phyloP scores from a whole-genome alignment of 2,329 filamentous ascomycete species.

The Aureobasidium sp. region DNA sequence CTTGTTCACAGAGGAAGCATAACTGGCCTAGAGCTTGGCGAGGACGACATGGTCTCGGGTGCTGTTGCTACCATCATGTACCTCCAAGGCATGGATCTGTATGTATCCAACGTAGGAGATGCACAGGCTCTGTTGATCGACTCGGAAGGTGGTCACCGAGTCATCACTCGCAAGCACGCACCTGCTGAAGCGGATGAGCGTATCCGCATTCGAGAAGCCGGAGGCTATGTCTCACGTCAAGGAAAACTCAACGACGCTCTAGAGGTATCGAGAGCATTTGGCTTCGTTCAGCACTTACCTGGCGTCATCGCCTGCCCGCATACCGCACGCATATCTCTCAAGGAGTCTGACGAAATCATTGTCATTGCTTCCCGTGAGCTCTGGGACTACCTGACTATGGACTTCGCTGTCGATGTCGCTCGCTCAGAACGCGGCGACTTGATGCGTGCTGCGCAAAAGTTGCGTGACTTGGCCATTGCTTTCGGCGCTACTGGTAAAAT shows the following conservation, averaged over 20 bases:
- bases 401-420: slow-evolving; percentile 85
- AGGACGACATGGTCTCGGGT: slow-evolving; percentile 83
- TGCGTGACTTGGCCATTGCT: slow-evolving; percentile 89
- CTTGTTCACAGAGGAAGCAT: slow-evolving; percentile 63
- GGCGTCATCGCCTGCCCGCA: slow-evolving; percentile 87
- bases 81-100: slow-evolving; percentile 81
- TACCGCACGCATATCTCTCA: slow-evolving; percentile 68
- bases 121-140: slow-evolving; percentile 93
- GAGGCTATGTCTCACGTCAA: slow-evolving; percentile 91
- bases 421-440: slow-evolving; percentile 79
- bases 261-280: slow-evolving; percentile 89
- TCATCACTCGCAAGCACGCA: slow-evolving; percentile 87
- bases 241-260: slow-evolving; percentile 88
- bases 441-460: slow-evolving; percentile 91
- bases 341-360: slow-evolving; percentile 88
- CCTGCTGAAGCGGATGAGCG: slow-evolving; percentile 80
- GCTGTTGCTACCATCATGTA: slow-evolving; percentile 90
- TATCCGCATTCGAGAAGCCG: slow-evolving; percentile 84
- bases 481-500: slow-evolving; percentile 92
- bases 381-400: slow-evolving; percentile 89
- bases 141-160: slow-evolving; percentile 73
- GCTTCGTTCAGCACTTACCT: slow-evolving; percentile 87
- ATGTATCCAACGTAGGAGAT: slow-evolving; percentile 91
- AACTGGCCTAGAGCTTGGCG: slow-evolving; percentile 69
- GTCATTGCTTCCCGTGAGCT: slow-evolving; percentile 85